These are phyloP conservation scores for Microsporum ferrugineum DNA, from an alignment of 2,329 filamentous ascomycete species.

Conservation along the genomic window DNA sequence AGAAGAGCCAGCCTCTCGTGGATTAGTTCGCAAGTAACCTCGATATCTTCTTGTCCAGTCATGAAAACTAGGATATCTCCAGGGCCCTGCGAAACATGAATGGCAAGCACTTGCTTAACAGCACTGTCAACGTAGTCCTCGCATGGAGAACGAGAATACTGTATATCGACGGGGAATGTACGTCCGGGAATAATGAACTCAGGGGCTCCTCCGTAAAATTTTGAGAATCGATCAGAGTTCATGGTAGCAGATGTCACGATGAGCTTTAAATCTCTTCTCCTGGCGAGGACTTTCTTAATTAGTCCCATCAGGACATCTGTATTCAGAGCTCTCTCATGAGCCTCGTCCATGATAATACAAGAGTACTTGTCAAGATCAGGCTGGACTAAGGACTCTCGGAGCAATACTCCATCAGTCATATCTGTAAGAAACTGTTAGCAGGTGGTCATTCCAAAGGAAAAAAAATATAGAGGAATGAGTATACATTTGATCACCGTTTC, in stretches of 20 bases:
- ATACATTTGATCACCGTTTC: slow-evolving; percentile 84
- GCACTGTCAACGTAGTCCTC: slow-evolving; percentile 97
- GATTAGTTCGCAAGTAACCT: slow-evolving; percentile 86
- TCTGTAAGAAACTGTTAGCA: slow-evolving; percentile 34
- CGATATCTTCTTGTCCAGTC: slow-evolving; percentile 98
- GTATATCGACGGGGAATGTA: slow-evolving; percentile 93
- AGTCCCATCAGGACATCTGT: slow-evolving; percentile 96
- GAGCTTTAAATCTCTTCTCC: slow-evolving; percentile 81
- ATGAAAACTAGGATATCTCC: slow-evolving; percentile 98
- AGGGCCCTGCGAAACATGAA: slow-evolving; percentile 85
- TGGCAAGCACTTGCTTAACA: slow-evolving; percentile 88
- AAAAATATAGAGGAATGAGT: slow-evolving; percentile 14
- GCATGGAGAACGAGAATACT: slow-evolving; percentile 87
- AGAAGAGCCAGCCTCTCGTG: slow-evolving; percentile 76
- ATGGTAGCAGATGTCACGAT: slow-evolving; percentile 98
- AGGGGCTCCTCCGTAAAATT: slow-evolving; percentile 90
- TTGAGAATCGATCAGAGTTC: slow-evolving; percentile 92
- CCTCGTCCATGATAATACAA: slow-evolving; percentile 99
- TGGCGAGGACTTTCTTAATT: slow-evolving; percentile 90
- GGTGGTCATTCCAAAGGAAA: no score
- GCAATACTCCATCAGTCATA: slow-evolving; percentile 93
- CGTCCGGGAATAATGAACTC: slow-evolving; percentile 93
- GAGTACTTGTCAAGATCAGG: slow-evolving; percentile 91
- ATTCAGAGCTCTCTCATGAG: slow-evolving; percentile 90
- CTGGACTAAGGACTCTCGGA: slow-evolving; percentile 87